phyloP scores from a whole-genome alignment of 2,329 filamentous ascomycete genomes.

The Helotiales sp. region DNA sequence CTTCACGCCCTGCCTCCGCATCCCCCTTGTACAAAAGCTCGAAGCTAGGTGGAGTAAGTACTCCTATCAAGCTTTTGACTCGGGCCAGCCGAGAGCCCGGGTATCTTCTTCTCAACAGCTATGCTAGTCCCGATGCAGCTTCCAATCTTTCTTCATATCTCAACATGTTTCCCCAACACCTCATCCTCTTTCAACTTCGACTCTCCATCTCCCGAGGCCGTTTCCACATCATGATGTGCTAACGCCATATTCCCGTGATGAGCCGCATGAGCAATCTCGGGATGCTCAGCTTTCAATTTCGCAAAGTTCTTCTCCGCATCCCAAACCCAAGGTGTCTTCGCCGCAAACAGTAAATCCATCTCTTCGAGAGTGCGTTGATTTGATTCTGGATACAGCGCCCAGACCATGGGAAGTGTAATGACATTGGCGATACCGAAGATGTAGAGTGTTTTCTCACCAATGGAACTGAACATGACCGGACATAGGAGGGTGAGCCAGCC shows the following conservation, averaged over 20 bases:
- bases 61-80: too few species aligned
- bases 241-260: not conserved
- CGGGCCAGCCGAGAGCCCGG: too few species aligned
- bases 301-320: slow-evolving; percentile 66
- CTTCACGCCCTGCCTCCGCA: too few species aligned
- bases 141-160: too few species aligned
- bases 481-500: slow-evolving; percentile 54
- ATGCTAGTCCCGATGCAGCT: too few species aligned
- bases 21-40: too few species aligned
- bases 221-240: not conserved
- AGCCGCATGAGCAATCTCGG: slow-evolving; percentile 41
- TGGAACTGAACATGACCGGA: slow-evolving; percentile 47
- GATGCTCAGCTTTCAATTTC: slow-evolving; percentile 60
- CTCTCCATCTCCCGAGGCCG: not conserved
- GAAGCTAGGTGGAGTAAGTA: too few species aligned
- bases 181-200: not conserved
- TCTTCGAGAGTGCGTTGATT: slow-evolving; percentile 74
- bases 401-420: slow-evolving; percentile 63
- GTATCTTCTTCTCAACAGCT: too few species aligned
- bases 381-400: slow-evolving; percentile 73
- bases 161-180: not conserved
- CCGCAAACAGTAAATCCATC: slow-evolving; percentile 72
- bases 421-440: slow-evolving; percentile 71
- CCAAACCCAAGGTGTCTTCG: slow-evolving; percentile 68
- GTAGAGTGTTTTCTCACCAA: slow-evolving; percentile 71